Percentiles rank a stretch among this genome's conserved stretches.
Conservation (phyloP, 345 rosid species). For the Eucalyptus virginea region DNA sequence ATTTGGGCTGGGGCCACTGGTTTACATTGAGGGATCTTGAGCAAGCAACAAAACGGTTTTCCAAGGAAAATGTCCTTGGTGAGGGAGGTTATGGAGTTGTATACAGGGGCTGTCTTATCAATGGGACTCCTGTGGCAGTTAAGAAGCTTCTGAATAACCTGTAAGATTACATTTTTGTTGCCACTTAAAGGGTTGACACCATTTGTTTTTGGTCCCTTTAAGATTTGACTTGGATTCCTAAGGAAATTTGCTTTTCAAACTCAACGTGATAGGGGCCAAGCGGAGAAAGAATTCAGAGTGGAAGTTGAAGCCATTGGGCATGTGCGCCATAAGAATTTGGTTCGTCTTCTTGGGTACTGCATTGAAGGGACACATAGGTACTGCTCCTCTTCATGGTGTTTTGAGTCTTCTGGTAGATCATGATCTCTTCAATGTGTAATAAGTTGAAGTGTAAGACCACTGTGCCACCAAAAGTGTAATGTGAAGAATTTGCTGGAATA, state of each 20-base stretch:
- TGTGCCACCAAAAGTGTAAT: background rate
- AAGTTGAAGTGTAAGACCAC: background rate
- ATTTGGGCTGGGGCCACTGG: slow-evolving; percentile 90
- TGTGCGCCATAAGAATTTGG: slow-evolving; percentile 81
- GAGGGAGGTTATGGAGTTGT: slow-evolving; percentile 87
- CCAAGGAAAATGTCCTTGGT: slow-evolving; percentile 62
- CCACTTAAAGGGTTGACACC: background rate
- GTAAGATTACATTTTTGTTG: slow-evolving; percentile 20
- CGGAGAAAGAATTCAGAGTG: slow-evolving; percentile 72
- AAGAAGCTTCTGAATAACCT: slow-evolving; percentile 65
- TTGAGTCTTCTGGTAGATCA: background rate
- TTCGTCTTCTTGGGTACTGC: slow-evolving; percentile 76
- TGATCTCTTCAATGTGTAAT: background rate
- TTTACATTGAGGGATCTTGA: slow-evolving; percentile 77
- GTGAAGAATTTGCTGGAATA: background rate
- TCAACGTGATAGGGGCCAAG: slow-evolving; percentile 51
- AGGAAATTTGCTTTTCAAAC: background rate
- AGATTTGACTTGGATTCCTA: background rate
- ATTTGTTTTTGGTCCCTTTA: background rate
- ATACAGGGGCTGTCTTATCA: slow-evolving; percentile 53
- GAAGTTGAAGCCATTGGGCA: slow-evolving; percentile 88
- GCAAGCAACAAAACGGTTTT: slow-evolving; percentile 62
- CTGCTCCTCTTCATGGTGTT: background rate
- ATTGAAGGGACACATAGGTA: slow-evolving; percentile 76
- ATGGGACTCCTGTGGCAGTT: slow-evolving; percentile 67